Evolutionary conservation across 2,329 filamentous ascomycete species (phyloP), one percentile per base, ranked within the genome.

Genomic region (Clarireedia hainanense): DNA sequence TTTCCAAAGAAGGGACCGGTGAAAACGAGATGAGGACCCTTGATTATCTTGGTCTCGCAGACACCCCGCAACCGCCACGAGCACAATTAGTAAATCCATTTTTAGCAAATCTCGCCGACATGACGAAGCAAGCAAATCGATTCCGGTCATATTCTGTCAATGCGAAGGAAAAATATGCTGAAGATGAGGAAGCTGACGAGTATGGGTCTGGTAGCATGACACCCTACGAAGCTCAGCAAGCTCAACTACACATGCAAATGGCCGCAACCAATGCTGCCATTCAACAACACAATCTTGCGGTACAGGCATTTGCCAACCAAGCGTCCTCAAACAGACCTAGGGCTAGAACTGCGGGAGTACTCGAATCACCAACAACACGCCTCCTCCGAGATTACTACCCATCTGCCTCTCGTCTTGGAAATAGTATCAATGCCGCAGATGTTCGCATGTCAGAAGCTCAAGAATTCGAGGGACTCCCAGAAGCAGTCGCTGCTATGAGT

Each of bases 81-180:
- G 86, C 88, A 49, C 86, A 85, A 60, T 75, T 95, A 60, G 84
- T 76, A 43, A 85, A 88, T 7, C 85, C 88, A 2, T 87, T 90
- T 23, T 43, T 58, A 58, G 84, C 85, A 59, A 86, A 89, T 68
- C 80, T 89, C 62, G 86, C 85, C 61, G 55, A 57, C n/a, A 34
- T 36, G 17, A 42, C n/a, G 24, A 88, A 83, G 68, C 88, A 88
- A 64, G 80, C 86, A 46, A 97, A 88, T 70, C 84, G 94, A 52
- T 95, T 97, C 77, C 85, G 94, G 47, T 99, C 94, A 1, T 97
- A 96, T 71, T 99, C 94, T 0, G 94, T 99, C 62, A 99, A 99
- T 72, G 95, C 95, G 55, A 96, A 95, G 72, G 92, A 97, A 70
- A 95, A 94, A 71, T 97, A 97, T 66, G 91, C 88, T 2, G 90